Conservation (phyloP, 2,329 filamentous ascomycete species). For the Cercospora sesami region DNA sequence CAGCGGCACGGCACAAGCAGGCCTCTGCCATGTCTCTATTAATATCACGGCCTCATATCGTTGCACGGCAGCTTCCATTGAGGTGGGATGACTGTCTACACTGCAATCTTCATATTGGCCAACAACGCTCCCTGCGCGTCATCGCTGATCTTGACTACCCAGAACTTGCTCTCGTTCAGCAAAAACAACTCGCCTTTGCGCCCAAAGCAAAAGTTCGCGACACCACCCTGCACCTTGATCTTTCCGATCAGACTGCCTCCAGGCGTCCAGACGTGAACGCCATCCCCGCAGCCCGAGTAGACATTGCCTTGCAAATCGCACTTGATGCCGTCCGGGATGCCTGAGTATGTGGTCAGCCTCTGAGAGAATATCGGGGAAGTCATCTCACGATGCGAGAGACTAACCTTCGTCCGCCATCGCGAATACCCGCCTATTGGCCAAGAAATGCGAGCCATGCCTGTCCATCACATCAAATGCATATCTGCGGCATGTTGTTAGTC, state of each 20-base stretch:
- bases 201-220: constrained; percentile 39
- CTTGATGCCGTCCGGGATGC: constrained; percentile 61
- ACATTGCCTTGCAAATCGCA: constrained; percentile 57
- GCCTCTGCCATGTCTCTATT: not conserved
- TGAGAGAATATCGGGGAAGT: not conserved
- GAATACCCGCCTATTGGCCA: constrained; percentile 33
- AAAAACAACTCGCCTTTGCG: constrained; percentile 32
- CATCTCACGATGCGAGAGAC: not conserved
- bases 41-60: not conserved
- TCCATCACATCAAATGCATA: constrained; percentile 37
- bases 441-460: constrained; percentile 29
- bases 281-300: constrained; percentile 57
- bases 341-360: constrained; percentile 26
- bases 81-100: not conserved
- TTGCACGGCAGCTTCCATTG: not conserved
- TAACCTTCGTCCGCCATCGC: constrained; percentile 33
- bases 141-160: constrained; percentile 27
- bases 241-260: constrained; percentile 57
- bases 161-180: constrained; percentile 33
- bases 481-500: constrained; percentile 2
- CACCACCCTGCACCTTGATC: constrained; percentile 52
- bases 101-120: constrained; percentile 32
- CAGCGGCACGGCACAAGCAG: not conserved
- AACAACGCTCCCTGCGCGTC: constrained; percentile 32
- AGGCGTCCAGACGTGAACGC: constrained; percentile 56